A percentile compares a stretch with the other conserved stretches of the same genome.
Evolutionary conservation across 495 filamentous ascomycete species (phyloP).

Genomic region (Jackrogersella minutella): DNA sequence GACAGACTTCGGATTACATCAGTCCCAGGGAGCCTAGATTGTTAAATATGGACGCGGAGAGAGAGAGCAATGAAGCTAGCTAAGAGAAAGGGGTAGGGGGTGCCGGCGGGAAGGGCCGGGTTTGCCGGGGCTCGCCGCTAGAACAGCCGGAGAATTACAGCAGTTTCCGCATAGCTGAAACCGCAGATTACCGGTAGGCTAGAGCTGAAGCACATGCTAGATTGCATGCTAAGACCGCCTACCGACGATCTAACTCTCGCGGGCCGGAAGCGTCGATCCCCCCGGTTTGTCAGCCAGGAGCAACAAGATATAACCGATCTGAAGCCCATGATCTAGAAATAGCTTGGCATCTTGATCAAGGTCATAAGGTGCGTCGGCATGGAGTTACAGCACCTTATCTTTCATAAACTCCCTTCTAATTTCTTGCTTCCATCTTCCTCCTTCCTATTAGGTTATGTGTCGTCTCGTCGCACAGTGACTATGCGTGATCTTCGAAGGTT

Average conservation of each 20-base stretch:
- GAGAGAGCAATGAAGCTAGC: not conserved
- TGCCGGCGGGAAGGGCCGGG: conserved; percentile 1
- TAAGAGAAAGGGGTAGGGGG: conserved; percentile 6
- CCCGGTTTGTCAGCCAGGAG: conserved; percentile 24
- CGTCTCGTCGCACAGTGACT: conserved; percentile 18
- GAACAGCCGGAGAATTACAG: conserved; percentile 23
- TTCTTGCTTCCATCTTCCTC: conserved; percentile 20
- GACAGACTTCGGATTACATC: conserved; percentile 22
- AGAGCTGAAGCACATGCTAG: conserved; percentile 22
- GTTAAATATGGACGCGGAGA: not conserved
- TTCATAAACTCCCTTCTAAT: conserved; percentile 29
- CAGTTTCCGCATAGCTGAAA: conserved; percentile 18
- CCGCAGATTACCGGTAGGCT: conserved; percentile 25
- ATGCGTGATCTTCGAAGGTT: conserved; percentile 12
- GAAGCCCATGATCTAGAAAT: conserved; percentile 26
- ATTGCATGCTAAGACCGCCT: conserved; percentile 19
- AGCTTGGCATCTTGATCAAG: conserved; percentile 25
- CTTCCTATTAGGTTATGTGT: conserved; percentile 26
- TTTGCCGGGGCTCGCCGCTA: conserved; percentile 1
- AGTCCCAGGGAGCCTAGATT: conserved; percentile 18
- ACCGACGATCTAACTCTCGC: conserved; percentile 20
- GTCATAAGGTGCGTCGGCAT: conserved; percentile 24
- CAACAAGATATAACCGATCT: conserved; percentile 16
- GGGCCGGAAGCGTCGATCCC: conserved; percentile 28
- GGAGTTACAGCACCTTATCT: conserved; percentile 38